Percentiles rank a stretch among this genome's conserved stretches.
Conservation (phyloP, 306 rosid species). For the Fagus crenata region DNA sequence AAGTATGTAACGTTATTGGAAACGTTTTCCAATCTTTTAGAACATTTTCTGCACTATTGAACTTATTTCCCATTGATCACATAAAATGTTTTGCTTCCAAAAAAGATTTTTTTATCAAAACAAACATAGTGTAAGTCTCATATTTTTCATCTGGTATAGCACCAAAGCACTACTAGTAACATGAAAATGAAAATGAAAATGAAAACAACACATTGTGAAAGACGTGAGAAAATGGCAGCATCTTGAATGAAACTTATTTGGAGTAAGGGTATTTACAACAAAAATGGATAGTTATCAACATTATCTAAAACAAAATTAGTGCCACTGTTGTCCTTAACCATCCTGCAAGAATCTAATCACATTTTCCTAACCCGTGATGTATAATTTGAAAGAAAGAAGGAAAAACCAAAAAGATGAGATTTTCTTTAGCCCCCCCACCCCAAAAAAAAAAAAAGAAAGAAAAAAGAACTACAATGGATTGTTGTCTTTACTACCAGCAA, state of each 20-base stretch:
- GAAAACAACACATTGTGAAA: not conserved
- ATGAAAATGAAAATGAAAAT: not conserved
- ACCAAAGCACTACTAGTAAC: not conserved
- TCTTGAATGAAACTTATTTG: constrained; percentile 27
- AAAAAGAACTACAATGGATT: constrained; percentile 35
- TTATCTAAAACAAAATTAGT: constrained; percentile 37
- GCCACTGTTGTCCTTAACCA: constrained; percentile 26
- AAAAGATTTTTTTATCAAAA: no score
- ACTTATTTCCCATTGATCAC: no score
- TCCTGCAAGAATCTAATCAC: constrained; percentile 38
- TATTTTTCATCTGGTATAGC: not conserved
- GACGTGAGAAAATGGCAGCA: not conserved
- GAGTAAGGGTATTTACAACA: constrained; percentile 43
- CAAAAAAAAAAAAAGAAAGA: constrained; percentile 6
- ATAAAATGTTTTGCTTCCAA: no score
- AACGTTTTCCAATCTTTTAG: no score
- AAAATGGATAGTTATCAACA: constrained; percentile 51
- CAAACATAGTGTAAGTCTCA: not conserved
- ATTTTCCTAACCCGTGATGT: constrained; percentile 44
- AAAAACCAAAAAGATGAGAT: constrained; percentile 36
- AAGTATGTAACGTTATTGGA: no score
- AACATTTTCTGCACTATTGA: no score
- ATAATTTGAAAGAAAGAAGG: constrained; percentile 47
- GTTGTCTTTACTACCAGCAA: constrained; percentile 43
- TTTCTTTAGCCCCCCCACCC: constrained; percentile 22